These are phyloP conservation scores for Hanseniaspora nectarophila DNA, from an alignment of 805 yeast species.

Conservation along the genomic window DNA sequence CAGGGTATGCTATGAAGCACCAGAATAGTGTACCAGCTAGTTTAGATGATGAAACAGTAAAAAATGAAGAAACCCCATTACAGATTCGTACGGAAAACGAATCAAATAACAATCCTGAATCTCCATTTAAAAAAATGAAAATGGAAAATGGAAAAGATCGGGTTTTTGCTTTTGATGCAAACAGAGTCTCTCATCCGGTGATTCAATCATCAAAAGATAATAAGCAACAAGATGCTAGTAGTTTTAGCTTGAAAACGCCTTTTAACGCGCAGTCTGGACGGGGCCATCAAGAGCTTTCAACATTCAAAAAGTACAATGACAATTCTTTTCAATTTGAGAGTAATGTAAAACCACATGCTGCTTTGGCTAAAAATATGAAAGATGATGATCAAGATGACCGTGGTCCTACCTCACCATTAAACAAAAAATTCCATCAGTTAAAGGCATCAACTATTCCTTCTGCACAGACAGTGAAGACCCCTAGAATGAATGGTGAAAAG, in stretches of 20 bases:
- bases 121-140: slow-evolving; percentile 6
- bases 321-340: neutral
- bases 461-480: slow-evolving; percentile 23
- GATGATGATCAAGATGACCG: neutral
- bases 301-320: neutral
- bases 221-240: neutral
- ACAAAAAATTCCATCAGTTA: slow-evolving; percentile 12
- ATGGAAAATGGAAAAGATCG: neutral
- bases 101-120: neutral
- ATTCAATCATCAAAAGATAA: neutral
- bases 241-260: slow-evolving; percentile 22
- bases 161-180: neutral
- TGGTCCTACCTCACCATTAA: neutral
- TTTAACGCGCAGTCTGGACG: slow-evolving; percentile 20
- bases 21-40: neutral
- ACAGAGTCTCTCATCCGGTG: neutral
- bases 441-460: slow-evolving; percentile 33
- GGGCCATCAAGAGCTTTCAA: slow-evolving; percentile 16
- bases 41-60: neutral
- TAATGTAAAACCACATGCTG: neutral
- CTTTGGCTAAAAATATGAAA: neutral
- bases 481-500: slow-evolving; percentile 19
- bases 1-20: neutral
- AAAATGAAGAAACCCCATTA: neutral
- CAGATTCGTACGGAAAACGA: neutral